These are phyloP conservation scores for Chytriomyces confervae DNA, from an alignment of 192 early-diverging fungal genomes.

Conservation along the genomic window DNA sequence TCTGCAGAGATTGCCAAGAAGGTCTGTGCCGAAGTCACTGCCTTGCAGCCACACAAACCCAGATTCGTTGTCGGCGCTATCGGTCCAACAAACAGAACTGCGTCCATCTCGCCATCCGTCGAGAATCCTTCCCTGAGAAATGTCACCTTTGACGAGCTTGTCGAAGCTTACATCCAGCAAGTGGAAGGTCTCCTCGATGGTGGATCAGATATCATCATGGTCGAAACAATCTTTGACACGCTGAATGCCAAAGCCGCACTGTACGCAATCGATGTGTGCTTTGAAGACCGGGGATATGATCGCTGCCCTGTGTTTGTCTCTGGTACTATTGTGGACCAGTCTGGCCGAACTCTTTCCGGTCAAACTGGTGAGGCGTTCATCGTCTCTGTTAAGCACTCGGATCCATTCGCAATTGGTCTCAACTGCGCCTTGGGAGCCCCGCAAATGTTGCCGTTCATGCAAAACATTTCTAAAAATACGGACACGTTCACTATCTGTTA, in stretches of 20 bases:
- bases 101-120: constrained; percentile 95
- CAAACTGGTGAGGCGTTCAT: constrained; percentile 98
- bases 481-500: constrained; percentile 87
- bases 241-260: constrained; percentile 96
- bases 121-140: constrained; percentile 95
- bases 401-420: constrained; percentile 85
- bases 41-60: constrained; percentile 74
- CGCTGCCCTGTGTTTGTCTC: constrained; percentile 45
- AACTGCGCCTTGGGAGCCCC: constrained; percentile 74
- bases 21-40: constrained; percentile 82
- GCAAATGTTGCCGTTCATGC: constrained; percentile 96
- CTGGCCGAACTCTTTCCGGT: constrained; percentile 93
- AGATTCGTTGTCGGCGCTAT: constrained; percentile 81
- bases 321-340: constrained; percentile 96
- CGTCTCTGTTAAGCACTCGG: constrained; percentile 75
- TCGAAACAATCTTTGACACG: constrained; percentile 98
- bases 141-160: constrained; percentile 93
- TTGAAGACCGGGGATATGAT: constrained; percentile 78
- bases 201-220: constrained; percentile 88
- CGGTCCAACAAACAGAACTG: constrained; percentile 93
- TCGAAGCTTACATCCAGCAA: constrained; percentile 90
- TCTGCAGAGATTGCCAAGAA: constrained; percentile 83
- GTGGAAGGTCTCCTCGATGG: constrained; percentile 90
- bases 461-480: constrained; percentile 85
- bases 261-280: constrained; percentile 86